phyloP scores from a whole-genome alignment of 768 basidiomycete genomes.

The Naganishia antarctica region DNA sequence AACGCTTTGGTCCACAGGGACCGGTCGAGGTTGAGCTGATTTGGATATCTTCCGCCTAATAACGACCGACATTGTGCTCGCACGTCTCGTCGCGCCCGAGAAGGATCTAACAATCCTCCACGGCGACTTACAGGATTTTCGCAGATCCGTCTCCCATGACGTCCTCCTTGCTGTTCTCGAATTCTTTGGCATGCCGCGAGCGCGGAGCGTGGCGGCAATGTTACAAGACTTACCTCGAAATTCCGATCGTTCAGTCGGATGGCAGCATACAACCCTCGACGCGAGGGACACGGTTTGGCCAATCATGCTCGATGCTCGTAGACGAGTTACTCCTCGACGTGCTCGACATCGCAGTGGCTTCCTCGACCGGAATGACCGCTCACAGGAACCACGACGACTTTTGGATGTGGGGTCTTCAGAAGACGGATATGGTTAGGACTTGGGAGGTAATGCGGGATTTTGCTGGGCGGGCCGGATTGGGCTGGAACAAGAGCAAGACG shows the following conservation, averaged over 20 bases:
- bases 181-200: conserved; percentile 12
- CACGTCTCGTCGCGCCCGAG: conserved; percentile 3
- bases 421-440: background rate
- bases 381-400: conserved; percentile 26
- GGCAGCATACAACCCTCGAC: background rate
- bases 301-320: conserved; percentile 4
- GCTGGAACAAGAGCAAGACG: conserved; percentile 22
- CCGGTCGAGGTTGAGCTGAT: too few relatives aligned
- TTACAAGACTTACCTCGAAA: conserved; percentile 1
- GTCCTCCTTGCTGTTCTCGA: conserved; percentile 15
- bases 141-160: conserved; percentile 10
- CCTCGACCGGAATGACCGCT: conserved; percentile 4
- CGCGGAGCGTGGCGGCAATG: conserved; percentile 22
- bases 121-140: conserved; percentile 24
- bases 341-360: conserved; percentile 20
- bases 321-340: conserved; percentile 21
- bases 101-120: conserved; percentile 18
- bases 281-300: conserved; percentile 19
- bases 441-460: conserved; percentile 21
- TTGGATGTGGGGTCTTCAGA: conserved; percentile 21
- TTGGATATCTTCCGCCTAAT: conserved; percentile 21
- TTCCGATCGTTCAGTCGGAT: conserved; percentile 3
- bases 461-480: background rate
- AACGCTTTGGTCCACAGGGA: too few relatives aligned
- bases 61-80: conserved; percentile 19